Evolutionary conservation across 2,329 filamentous ascomycete species (phyloP).

Genomic region (Colletotrichum karsti): DNA sequence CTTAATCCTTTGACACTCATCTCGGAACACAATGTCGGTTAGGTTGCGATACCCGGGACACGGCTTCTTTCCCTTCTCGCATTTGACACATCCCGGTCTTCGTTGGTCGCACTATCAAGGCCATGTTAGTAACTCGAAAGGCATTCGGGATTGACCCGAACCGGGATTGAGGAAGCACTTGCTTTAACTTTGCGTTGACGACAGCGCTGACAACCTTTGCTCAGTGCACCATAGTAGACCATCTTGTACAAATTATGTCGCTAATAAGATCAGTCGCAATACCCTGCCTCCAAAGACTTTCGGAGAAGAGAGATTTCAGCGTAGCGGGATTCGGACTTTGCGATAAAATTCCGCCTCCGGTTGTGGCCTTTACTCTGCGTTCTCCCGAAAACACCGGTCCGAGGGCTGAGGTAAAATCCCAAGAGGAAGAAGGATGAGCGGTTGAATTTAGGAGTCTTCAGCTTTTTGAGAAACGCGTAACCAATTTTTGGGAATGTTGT

Average conservation of each 20-base stretch:
- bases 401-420: no score
- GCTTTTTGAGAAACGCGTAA: no score
- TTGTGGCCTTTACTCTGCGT: background rate
- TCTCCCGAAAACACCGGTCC: no score
- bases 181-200: slow-evolving; percentile 37
- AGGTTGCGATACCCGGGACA: slow-evolving; percentile 38
- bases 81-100: slow-evolving; percentile 34
- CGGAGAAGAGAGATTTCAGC: background rate
- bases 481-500: no score
- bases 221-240: slow-evolving; percentile 33
- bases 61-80: slow-evolving; percentile 31
- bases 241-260: no score
- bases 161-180: background rate
- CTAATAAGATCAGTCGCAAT: background rate
- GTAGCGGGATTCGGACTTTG: background rate
- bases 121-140: no score
- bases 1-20: slow-evolving; percentile 34
- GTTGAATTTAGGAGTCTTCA: no score
- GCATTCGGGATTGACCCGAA: background rate
- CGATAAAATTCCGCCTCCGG: background rate
- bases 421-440: no score
- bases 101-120: slow-evolving; percentile 34
- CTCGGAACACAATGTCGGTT: slow-evolving; percentile 33
- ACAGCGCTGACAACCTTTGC: slow-evolving; percentile 37
- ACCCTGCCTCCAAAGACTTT: background rate